Base-by-base conservation (phyloP, 441 rosid genomes). In the Syzygium syzygioides region DNA sequence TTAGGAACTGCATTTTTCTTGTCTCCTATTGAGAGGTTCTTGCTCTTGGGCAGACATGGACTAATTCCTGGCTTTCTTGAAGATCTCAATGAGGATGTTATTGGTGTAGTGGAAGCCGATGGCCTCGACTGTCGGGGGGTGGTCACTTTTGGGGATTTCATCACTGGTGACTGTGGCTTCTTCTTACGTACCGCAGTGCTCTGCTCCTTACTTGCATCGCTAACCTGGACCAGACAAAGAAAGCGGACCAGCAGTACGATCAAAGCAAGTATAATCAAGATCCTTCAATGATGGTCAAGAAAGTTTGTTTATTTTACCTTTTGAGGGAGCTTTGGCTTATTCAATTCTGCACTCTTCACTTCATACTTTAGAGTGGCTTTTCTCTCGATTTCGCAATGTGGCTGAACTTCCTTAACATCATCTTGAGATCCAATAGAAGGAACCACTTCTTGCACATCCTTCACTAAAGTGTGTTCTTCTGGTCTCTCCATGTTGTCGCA, bases 1-100 rank as follows among this genome's bases (percentile, higher is more conserved):
- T 57, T 87, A 13, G 89, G 89, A 50, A 87, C 86, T 79, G 89
- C 52, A 28, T 55, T 87, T 85, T 87, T 87, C 86, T 79, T 56
- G 86, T 79, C 89, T 55, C 54, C 52, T 1, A 7, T 48, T 5
- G 53, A 7, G 7, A 30, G 34, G 71, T 41, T 87, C 89, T 79
- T 87, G 86, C 89, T 56, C 71, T n/a, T 15, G 28, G 50, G 6
- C 15, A 14, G 9, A 71, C 56, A 54, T 9, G 56, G 68, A 79
- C 34, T 30, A 28, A 17, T 11, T 17, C 37, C 86, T 41, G 55
- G 59, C 84, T 30, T n/a, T n/a, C 52, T 19, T 17, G 15, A 79
- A 57, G 86, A 87, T 37, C n/a, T 76, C 5, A 41, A 76, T 37
- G 52, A 76, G 10, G n/a, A 41, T 41, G 52, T 14, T 23, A 76